A percentile compares a stretch with the other conserved stretches of the same genome.
Evolutionary conservation across 257 asterid species (phyloP).

Genomic region (Solanum microdontum): DNA sequence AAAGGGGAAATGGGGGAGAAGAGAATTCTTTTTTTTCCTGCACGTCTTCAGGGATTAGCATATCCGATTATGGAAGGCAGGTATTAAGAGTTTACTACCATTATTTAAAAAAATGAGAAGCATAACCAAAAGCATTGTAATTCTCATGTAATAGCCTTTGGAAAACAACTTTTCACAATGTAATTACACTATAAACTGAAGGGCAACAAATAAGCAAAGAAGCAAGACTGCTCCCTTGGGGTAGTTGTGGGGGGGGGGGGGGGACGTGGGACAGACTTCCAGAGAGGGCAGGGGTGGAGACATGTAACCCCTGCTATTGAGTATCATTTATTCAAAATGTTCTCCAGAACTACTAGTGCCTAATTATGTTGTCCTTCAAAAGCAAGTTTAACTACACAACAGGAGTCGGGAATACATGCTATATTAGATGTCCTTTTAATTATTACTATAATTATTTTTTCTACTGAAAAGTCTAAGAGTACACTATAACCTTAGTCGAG

Average conservation of each 20-base stretch:
- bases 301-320: neutral
- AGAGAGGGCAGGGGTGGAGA: neutral
- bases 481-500: neutral
- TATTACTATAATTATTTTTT: neutral
- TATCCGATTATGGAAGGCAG: neutral
- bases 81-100: neutral
- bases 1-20: neutral
- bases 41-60: neutral
- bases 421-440: neutral
- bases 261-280: neutral
- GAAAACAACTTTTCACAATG: neutral
- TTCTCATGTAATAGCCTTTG: neutral
- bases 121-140: neutral
- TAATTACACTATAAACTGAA: neutral
- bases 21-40: neutral
- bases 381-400: neutral
- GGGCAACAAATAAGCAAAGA: neutral
- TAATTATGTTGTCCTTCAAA: neutral
- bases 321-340: neutral
- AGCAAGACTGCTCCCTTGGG: neutral
- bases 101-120: neutral
- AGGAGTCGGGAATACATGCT: neutral
- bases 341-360: neutral
- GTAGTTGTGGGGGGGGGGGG: neutral
- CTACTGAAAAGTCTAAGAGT: neutral